Percentiles rank a stretch among this genome's conserved stretches.
These are phyloP conservation scores for Chrysochromulina tobinii DNA, from an alignment of 78 protist species.

Conservation along the genomic window DNA sequence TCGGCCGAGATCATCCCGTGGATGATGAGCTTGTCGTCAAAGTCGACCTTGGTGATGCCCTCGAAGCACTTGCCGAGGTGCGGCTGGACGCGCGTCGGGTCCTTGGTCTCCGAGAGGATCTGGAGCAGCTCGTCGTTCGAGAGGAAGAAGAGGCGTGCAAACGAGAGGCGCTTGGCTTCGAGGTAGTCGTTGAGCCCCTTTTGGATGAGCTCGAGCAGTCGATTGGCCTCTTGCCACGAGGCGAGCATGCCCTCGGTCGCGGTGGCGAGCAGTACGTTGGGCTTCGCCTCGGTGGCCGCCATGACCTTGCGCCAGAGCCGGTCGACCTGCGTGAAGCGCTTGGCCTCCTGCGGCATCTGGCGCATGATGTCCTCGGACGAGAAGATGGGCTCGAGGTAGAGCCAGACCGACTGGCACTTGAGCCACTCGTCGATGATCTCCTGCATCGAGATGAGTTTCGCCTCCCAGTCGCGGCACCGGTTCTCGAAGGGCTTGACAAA, in stretches of 20 bases:
- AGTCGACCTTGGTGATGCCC: conserved; percentile 54
- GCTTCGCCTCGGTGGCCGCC: conserved; percentile 38
- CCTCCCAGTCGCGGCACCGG: conserved; percentile 56
- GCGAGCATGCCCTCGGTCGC: conserved; percentile 69
- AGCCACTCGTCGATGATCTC: conserved; percentile 77
- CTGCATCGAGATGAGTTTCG: conserved; percentile 37
- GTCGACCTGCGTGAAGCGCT: conserved; percentile 62
- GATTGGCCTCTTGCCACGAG: conserved; percentile 68
- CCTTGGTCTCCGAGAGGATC: conserved; percentile 80
- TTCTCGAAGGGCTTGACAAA: conserved; percentile 58
- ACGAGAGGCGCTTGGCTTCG: conserved; percentile 81
- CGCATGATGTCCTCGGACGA: conserved; percentile 70
- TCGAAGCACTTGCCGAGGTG: conserved; percentile 79
- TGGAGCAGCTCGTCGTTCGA: conserved; percentile 87
- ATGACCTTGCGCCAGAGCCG: conserved; percentile 55
- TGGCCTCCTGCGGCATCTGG: conserved; percentile 71
- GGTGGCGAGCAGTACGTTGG: conserved; percentile 63
- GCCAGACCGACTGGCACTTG: conserved; percentile 66
- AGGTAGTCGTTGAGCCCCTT: conserved; percentile 81
- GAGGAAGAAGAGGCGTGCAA: conserved; percentile 90
- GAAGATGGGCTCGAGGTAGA: conserved; percentile 83
- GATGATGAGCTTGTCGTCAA: conserved; percentile 32
- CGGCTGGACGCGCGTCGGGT: conserved; percentile 75
- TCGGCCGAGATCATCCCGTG: conserved; percentile 60
- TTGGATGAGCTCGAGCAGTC: conserved; percentile 72